Conservation (phyloP, 2,329 filamentous ascomycete genomes). For the Hypoxylon sp. region DNA sequence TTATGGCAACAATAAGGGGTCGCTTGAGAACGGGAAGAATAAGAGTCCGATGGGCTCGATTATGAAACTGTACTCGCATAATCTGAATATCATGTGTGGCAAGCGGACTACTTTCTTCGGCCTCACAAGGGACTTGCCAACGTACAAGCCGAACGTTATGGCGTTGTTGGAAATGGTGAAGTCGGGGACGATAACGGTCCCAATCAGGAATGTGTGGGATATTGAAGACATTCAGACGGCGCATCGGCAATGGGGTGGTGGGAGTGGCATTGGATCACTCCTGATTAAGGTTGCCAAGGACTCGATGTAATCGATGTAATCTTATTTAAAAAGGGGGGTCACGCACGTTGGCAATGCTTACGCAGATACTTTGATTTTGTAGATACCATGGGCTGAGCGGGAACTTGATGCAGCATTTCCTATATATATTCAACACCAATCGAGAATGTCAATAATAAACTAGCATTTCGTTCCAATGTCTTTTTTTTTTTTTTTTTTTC, state of each 20-base stretch:
- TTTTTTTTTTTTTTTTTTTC: not conserved
- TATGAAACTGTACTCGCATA: conserved; percentile 51
- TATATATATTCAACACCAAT: not conserved
- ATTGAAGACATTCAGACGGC: conserved; percentile 57
- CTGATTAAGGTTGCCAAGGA: conserved; percentile 51
- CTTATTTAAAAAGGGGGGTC: not conserved
- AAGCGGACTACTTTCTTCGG: conserved; percentile 56
- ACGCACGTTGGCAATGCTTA: not conserved
- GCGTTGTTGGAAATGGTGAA: conserved; percentile 52
- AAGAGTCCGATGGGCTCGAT: conserved; percentile 46
- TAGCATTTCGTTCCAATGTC: not conserved
- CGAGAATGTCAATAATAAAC: not conserved
- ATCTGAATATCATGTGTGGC: conserved; percentile 39
- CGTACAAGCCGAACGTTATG: conserved; percentile 52
- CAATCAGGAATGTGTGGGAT: conserved; percentile 58
- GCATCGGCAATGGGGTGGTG: conserved; percentile 55
- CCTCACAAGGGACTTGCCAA: conserved; percentile 53
- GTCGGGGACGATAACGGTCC: conserved; percentile 53
- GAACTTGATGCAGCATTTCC: not conserved
- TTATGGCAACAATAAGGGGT: conserved; percentile 55
- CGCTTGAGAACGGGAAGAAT: conserved; percentile 44
- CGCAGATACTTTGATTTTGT: not conserved
- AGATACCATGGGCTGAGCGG: not conserved
- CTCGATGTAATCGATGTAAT: not conserved
- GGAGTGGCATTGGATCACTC: conserved; percentile 54